Evolutionary conservation across 2,329 filamentous ascomycete genomes (phyloP).

Genomic region (Aspergillus pseudoglaucus): DNA sequence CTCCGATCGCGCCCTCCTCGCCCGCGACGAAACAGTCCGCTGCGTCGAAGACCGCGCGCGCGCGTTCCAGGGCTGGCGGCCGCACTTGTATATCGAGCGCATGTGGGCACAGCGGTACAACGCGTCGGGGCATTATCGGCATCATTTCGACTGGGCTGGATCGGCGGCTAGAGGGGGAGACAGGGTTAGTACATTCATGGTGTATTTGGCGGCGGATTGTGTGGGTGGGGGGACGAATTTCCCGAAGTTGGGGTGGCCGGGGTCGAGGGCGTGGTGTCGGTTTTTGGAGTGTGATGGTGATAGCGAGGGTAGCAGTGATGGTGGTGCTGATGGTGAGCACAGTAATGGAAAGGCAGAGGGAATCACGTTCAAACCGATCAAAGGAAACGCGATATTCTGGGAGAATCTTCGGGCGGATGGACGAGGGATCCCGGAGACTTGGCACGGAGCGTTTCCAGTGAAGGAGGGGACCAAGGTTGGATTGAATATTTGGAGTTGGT

Average conservation of each 20-base stretch:
- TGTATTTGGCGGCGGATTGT: constrained; percentile 50
- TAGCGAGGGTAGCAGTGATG: too few species aligned
- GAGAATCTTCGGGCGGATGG: constrained; percentile 53
- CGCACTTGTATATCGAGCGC: constrained; percentile 53
- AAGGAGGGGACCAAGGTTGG: constrained; percentile 52
- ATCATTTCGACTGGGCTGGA: constrained; percentile 55
- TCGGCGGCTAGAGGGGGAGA: constrained; percentile 32
- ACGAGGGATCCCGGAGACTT: constrained; percentile 51
- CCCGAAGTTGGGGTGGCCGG: constrained; percentile 44
- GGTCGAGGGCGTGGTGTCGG: constrained; percentile 47
- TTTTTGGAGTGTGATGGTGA: constrained; percentile 50
- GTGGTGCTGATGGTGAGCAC: background rate
- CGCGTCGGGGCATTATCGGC: constrained; percentile 50
- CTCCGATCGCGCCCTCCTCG: constrained; percentile 46
- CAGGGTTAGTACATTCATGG: constrained; percentile 55
- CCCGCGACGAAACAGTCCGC: constrained; percentile 45
- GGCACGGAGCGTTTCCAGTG: constrained; percentile 57
- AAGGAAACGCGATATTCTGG: constrained; percentile 57
- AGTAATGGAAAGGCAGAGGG: constrained; percentile 24
- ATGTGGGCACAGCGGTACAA: constrained; percentile 57
- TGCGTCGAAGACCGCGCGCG: constrained; percentile 55
- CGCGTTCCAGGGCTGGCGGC: constrained; percentile 55
- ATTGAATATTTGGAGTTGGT: constrained; percentile 61
- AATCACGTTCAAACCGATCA: constrained; percentile 52
- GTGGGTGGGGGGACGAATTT: constrained; percentile 57